A percentile compares a stretch with the other conserved stretches of the same genome.
Conservation (phyloP, 1,139 yeast species). For the Suhomyces bribrorum region DNA sequence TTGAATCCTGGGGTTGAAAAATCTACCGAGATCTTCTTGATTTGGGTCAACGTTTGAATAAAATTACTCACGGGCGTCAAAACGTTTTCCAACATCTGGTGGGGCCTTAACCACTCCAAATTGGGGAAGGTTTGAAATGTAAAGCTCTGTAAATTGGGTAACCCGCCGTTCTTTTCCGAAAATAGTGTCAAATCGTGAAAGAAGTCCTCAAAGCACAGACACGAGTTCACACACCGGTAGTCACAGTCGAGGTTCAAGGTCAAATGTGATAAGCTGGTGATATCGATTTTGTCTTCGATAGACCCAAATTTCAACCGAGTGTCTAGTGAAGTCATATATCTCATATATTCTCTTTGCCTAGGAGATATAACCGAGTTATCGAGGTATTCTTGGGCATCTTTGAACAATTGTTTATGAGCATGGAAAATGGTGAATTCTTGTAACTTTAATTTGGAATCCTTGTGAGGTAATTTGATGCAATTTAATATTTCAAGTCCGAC, state of each 20-base stretch:
- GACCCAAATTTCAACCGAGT: conserved; percentile 25
- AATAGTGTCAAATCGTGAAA: conserved; percentile 29
- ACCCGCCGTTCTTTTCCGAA: conserved; percentile 25
- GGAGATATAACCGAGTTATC: conserved; percentile 1
- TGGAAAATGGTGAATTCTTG: conserved; percentile 37
- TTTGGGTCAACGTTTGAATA: conserved; percentile 25
- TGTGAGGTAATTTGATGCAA: conserved; percentile 23
- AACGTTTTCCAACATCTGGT: conserved; percentile 34
- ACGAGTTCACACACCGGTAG: conserved; percentile 25
- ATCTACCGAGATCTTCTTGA: conserved; percentile 32
- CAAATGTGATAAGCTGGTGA: conserved; percentile 25
- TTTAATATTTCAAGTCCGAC: conserved; percentile 33
- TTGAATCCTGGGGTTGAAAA: conserved; percentile 43
- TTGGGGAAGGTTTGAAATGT: conserved; percentile 39
- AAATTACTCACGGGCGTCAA: conserved; percentile 37
- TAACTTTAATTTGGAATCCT: conserved; percentile 27
- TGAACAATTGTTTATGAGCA: conserved; percentile 29
- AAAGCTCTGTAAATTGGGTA: conserved; percentile 34
- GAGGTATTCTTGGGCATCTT: neutral
- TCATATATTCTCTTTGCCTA: conserved; percentile 10
- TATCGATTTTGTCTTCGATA: conserved; percentile 29
- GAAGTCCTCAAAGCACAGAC: conserved; percentile 36
- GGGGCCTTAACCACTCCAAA: conserved; percentile 43
- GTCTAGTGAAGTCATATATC: conserved; percentile 20
- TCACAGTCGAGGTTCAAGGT: conserved; percentile 37